A percentile compares a stretch with the other conserved stretches of the same genome.
Evolutionary conservation across 768 basidiomycete species (phyloP).

Genomic region (Hortiboletus campestris): DNA sequence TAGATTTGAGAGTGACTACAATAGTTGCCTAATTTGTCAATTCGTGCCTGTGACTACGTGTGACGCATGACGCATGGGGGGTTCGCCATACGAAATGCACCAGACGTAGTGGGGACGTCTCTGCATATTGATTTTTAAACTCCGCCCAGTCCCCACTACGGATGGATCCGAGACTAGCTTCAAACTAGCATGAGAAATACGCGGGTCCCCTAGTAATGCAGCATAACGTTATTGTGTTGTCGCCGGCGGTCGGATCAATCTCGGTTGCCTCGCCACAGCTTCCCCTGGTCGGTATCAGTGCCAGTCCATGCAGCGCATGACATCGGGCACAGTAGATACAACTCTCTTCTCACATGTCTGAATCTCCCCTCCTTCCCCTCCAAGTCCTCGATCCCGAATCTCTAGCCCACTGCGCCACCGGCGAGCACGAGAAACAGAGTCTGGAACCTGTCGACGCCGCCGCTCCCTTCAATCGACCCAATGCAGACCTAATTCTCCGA

Average conservation of each 20-base stretch:
- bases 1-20: no score
- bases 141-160: no score
- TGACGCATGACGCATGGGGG: no score
- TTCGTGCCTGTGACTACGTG: no score
- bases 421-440: conserved; percentile 2
- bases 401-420: neutral
- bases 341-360: conserved; percentile 14
- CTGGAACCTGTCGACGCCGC: conserved; percentile 27
- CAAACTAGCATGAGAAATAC: no score
- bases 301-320: conserved; percentile 13
- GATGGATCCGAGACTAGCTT: no score
- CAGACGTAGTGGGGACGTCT: no score
- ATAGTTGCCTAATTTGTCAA: no score
- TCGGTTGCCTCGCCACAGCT: conserved; percentile 4
- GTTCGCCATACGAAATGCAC: no score
- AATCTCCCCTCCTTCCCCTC: conserved; percentile 3
- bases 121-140: no score
- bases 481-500: conserved; percentile 54
- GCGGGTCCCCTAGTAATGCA: no score
- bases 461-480: conserved; percentile 46
- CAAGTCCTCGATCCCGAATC: conserved; percentile 6
- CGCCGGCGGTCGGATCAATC: conserved; percentile 1
- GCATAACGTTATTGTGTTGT: no score
- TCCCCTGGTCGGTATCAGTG: neutral
- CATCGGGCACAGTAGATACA: neutral